phyloP scores from a whole-genome alignment of 768 basidiomycete genomes.

The Chalciporus chontae region DNA sequence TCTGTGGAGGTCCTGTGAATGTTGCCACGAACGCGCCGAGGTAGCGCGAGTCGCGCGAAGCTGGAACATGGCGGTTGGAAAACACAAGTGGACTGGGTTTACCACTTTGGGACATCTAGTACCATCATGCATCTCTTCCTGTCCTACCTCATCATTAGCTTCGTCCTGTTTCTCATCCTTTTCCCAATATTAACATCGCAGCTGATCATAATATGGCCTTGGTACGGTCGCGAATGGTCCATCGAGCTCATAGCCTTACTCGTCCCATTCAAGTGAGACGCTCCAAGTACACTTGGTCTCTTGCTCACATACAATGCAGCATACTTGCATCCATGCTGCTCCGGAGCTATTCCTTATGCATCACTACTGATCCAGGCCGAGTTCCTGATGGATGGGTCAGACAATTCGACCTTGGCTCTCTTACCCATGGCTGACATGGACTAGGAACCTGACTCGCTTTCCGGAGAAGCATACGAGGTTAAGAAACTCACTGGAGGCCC shows the following conservation, averaged over 20 bases:
- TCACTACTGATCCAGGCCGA: slow-evolving; percentile 77
- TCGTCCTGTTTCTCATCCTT: slow-evolving; percentile 67
- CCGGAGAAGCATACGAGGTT: slow-evolving; percentile 77
- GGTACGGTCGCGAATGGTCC: slow-evolving; percentile 77
- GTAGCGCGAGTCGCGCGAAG: slow-evolving; percentile 2
- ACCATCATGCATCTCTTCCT: slow-evolving; percentile 43
- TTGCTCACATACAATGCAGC: slow-evolving; percentile 38
- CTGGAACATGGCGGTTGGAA: slow-evolving; percentile 17
- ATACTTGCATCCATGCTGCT: slow-evolving; percentile 70
- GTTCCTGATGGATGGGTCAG: slow-evolving; percentile 80
- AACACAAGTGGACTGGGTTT: background rate
- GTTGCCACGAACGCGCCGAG: slow-evolving; percentile 1
- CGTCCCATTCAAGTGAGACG: slow-evolving; percentile 83
- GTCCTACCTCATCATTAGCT: slow-evolving; percentile 61
- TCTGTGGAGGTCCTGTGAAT: slow-evolving; percentile 1
- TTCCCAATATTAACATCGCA: slow-evolving; percentile 92
- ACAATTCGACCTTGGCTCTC: background rate
- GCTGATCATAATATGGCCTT: slow-evolving; percentile 88
- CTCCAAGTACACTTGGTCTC: background rate
- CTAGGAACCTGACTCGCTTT: slow-evolving; percentile 66
- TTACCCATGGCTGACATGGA: slow-evolving; percentile 4
- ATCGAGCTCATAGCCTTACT: slow-evolving; percentile 74
- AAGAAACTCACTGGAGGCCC: slow-evolving; percentile 84
- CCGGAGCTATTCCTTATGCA: slow-evolving; percentile 87
- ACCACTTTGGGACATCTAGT: slow-evolving; percentile 7